phyloP scores from a whole-genome alignment of 2,329 filamentous ascomycete species.

The Chaetomiaceae sp. region DNA sequence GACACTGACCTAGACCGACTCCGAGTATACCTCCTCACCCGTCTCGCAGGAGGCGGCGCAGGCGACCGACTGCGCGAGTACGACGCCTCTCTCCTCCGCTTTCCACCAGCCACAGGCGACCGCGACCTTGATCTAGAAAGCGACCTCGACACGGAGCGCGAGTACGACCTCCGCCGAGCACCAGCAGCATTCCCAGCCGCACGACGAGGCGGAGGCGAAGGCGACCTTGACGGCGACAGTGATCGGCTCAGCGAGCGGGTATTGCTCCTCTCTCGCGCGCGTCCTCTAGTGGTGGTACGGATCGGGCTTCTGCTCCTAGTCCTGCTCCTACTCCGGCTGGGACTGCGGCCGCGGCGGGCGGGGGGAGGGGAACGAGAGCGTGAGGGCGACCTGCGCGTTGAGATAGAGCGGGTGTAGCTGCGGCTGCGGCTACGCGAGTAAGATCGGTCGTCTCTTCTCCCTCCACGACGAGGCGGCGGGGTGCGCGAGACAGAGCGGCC shows the following conservation, averaged over 20 bases:
- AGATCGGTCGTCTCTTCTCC: slow-evolving; percentile 18
- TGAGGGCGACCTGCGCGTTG: slow-evolving; percentile 10
- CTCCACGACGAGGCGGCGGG: slow-evolving; percentile 14
- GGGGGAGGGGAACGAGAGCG: slow-evolving; percentile 17
- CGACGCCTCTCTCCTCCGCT: slow-evolving; percentile 18
- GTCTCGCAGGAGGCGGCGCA: slow-evolving; percentile 17
- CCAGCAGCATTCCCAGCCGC: too few species aligned
- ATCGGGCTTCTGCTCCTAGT: slow-evolving; percentile 1
- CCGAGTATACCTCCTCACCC: slow-evolving; percentile 12
- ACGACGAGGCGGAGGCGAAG: not conserved
- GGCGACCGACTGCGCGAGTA: slow-evolving; percentile 22
- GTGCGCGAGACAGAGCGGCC: slow-evolving; percentile 33
- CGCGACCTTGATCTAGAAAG: not conserved
- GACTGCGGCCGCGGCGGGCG: slow-evolving; percentile 12
- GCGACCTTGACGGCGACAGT: slow-evolving; percentile 14
- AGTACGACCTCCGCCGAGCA: slow-evolving; percentile 18
- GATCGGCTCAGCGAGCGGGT: slow-evolving; percentile 22
- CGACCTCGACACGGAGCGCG: slow-evolving; percentile 17
- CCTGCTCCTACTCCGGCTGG: slow-evolving; percentile 8
- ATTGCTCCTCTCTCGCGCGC: slow-evolving; percentile 11
- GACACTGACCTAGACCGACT: slow-evolving; percentile 3
- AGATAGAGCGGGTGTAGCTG: slow-evolving; percentile 24
- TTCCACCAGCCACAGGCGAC: slow-evolving; percentile 1
- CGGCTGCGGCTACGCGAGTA: slow-evolving; percentile 24
- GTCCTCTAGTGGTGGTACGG: not conserved